Percentiles rank a stretch among this genome's conserved stretches.
phyloP scores from a whole-genome alignment of 2,329 filamentous ascomycete genomes.

The Penicillium carneum region DNA sequence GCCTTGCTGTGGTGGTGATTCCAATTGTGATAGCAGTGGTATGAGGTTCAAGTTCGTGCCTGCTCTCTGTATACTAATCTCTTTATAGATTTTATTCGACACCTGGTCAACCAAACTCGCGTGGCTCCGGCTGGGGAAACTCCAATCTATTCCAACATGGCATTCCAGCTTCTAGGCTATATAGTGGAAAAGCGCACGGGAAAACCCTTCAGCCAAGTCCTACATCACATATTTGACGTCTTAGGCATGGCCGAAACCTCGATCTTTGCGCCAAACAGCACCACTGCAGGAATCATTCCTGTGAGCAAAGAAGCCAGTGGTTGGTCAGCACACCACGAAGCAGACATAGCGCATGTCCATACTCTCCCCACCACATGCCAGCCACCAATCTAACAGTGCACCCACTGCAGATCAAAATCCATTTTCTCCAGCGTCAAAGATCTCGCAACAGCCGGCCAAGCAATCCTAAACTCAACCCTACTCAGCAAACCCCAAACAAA shows the following conservation, averaged over 20 bases:
- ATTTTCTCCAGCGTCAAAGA: not conserved
- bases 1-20: not conserved
- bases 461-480: constrained; percentile 47
- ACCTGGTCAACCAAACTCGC: not conserved
- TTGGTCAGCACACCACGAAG: not conserved
- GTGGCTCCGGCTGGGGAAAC: constrained; percentile 18
- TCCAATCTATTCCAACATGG: constrained; percentile 51
- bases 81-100: not conserved
- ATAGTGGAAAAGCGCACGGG: constrained; percentile 41
- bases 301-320: constrained; percentile 1
- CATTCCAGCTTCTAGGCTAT: constrained; percentile 49
- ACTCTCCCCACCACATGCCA: not conserved
- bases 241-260: not conserved
- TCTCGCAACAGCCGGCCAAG: constrained; percentile 23
- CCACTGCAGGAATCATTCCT: not conserved
- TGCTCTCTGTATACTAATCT: not conserved
- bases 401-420: not conserved
- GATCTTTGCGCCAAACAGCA: not conserved
- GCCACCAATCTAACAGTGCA: not conserved
- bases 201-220: not conserved
- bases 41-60: not conserved
- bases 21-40: not conserved
- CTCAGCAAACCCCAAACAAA: constrained; percentile 45
- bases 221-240: constrained; percentile 1
- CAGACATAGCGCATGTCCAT: not conserved